Base-by-base conservation (phyloP, 805 yeast genomes). In the Cyberlindnera bimundalis region DNA sequence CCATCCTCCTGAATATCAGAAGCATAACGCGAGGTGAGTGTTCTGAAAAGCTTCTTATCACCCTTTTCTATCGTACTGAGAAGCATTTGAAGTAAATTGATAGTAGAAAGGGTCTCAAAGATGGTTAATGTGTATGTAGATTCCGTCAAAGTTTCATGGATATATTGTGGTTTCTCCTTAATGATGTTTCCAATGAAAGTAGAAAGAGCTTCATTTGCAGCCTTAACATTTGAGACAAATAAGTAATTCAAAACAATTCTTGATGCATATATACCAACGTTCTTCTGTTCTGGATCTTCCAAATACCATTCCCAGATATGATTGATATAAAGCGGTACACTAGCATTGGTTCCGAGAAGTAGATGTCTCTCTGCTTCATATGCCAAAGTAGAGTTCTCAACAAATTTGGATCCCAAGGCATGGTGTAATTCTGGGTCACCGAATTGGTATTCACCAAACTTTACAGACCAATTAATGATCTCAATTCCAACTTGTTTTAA, bases 401-500 rank as follows among this genome's bases (percentile, higher is more conserved):
- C 62, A 36, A 87, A 67, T 57, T 85, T 79, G 26, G 70, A 61
- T 3, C 96, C 96, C 45, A 88, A 70, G 10, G 81, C 71, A 50
- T 81, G 81, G 56, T 87, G 88, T 41, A 93, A 66, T 33, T 77
- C 79, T 6, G 83, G 74, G 56, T 88, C 96, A 5, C 96, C 96
- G 47, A 75, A 74, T 40, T 74, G 74, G 39, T 64, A 66, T 0
- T 66, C 68, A 5, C 78, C 68, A 39, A 59, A 63, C 45, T 70
- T 71, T 33, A 64, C 61, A 0, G 90, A 71, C 89, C 96, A 91
- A 39, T 73, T 72, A 37, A 78, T 68, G 39, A 80, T 68, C 39
- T 79, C 85, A 33, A 79, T 78, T 16, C 84, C 73, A 39, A 91
- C 72, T 50, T 78, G 86, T 33, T 75, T 69, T 46, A 89, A 59